Evolutionary conservation across 768 basidiomycete species (phyloP), one percentile per base, ranked within the genome.

Genomic region (Collybia mongolica): DNA sequence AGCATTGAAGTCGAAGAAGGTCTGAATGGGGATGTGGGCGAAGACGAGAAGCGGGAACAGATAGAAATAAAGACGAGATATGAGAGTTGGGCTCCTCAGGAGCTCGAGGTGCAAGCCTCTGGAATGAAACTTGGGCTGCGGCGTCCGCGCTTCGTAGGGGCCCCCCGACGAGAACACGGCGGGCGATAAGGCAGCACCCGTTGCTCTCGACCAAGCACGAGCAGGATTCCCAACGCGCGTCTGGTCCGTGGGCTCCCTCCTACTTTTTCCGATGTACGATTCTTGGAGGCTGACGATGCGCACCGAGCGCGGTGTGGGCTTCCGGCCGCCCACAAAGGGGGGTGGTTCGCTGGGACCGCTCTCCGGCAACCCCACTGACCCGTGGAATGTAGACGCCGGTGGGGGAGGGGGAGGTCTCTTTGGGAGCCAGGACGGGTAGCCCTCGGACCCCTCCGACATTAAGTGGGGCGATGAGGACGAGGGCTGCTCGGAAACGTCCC

Each of bases 1-100:
- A 58, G 86, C 83, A 65, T 94, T 93, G 66, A 93, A 92, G 62
- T 96, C 93, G 65, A 95, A 84, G 62, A 88, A 94, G 0, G 86
- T 83, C 65, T 93, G 91, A 7, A 90, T 64, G 20, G 83, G 82
- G 36, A 91, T 69, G 61, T 90, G 86, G 17, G 80, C 82, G 64
- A 92, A 82, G 5, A 82, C 76, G 54, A 91, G 65, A 14, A 91
- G 36, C n/a, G 86, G 88, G 63, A 81, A 83, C 28, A 87, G 61
- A 60, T 81, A 84, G 67, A 82, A 92, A 65, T 84, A 83, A 40
- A 86, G 59, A 55, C 71, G 80, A 56, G 78, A 77, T 52, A 65
- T 68, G 59, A 65, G 60, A 19, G 79, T 79, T 2, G 87, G 86
- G 61, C 76, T 82, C 54, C 79, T 79, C 49, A 91, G 61, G 23